These are phyloP conservation scores for Aspergillus luchuensis DNA, from an alignment of 2,329 filamentous ascomycete genomes.

Conservation along the genomic window DNA sequence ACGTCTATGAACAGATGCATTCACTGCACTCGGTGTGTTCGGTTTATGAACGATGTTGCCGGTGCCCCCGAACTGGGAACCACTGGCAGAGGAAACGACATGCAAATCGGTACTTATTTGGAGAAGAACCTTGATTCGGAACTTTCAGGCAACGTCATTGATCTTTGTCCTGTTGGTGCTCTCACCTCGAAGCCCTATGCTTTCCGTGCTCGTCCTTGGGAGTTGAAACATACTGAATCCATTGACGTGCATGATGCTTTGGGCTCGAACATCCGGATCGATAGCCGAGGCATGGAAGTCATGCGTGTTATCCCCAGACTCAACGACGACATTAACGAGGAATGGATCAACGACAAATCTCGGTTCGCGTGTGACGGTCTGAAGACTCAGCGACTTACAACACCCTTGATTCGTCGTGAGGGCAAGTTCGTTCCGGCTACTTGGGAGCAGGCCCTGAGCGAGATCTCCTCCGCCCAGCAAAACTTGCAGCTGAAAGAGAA, in stretches of 20 bases:
- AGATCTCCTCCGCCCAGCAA: constrained; percentile 79
- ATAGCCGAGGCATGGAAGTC: constrained; percentile 90
- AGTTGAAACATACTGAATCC: constrained; percentile 92
- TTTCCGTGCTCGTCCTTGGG: constrained; percentile 95
- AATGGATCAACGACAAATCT: constrained; percentile 99
- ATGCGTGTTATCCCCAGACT: constrained; percentile 91
- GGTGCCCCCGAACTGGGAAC: constrained; percentile 95
- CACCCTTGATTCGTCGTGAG: constrained; percentile 82
- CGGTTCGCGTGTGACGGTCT: constrained; percentile 95
- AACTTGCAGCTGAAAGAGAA: constrained; percentile 80
- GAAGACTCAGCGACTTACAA: constrained; percentile 93
- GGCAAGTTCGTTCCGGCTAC: constrained; percentile 89
- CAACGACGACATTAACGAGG: constrained; percentile 98
- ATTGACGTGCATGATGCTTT: constrained; percentile 92
- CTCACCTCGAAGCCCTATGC: constrained; percentile 97
- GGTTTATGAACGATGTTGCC: constrained; percentile 96
- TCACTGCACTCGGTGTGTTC: constrained; percentile 96
- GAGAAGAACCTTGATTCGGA: constrained; percentile 93
- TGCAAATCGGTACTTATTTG: constrained; percentile 97
- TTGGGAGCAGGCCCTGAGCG: constrained; percentile 92
- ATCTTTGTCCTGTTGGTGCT: constrained; percentile 95
- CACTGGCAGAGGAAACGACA: constrained; percentile 90
- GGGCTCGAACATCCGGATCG: constrained; percentile 91
- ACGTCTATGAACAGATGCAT: constrained; percentile 99
- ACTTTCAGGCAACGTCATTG: constrained; percentile 95